Conservation (phyloP, 2,329 filamentous ascomycete genomes). For the Clarireedia monteithiana region DNA sequence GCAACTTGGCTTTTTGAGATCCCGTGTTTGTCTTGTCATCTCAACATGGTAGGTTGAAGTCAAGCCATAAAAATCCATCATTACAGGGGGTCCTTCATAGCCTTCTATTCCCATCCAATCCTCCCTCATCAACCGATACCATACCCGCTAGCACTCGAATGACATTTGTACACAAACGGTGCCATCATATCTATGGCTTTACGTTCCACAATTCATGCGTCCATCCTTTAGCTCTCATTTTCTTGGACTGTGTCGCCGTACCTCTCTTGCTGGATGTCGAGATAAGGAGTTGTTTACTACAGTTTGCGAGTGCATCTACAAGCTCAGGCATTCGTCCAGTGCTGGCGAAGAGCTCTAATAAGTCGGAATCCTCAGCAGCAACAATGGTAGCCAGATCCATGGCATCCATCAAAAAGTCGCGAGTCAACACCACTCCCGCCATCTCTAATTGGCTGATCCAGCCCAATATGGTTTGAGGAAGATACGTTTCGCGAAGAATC, state of each 20-base stretch:
- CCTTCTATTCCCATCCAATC: slow-evolving; percentile 2
- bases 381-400: slow-evolving; percentile 79
- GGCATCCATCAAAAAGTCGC: slow-evolving; percentile 71
- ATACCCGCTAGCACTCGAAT: not conserved
- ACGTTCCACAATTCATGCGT: slow-evolving; percentile 51
- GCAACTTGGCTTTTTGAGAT: not conserved
- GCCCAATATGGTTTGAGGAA: slow-evolving; percentile 78
- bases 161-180: not conserved
- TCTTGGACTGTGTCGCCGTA: slow-evolving; percentile 42
- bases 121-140: not conserved
- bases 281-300: slow-evolving; percentile 32
- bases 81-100: not conserved
- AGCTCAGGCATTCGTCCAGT: slow-evolving; percentile 67
- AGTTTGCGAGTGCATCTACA: slow-evolving; percentile 61
- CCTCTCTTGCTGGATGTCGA: slow-evolving; percentile 44
- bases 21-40: not conserved
- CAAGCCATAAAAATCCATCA: not conserved
- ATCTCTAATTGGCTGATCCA: slow-evolving; percentile 78
- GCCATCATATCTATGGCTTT: slow-evolving; percentile 13
- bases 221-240: slow-evolving; percentile 54
- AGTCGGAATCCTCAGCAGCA: slow-evolving; percentile 60
- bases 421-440: slow-evolving; percentile 64
- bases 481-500: slow-evolving; percentile 65
- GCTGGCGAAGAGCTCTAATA: slow-evolving; percentile 56
- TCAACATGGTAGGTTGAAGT: not conserved